Evolutionary conservation across 179 eudicot species (phyloP), one percentile per base, ranked within the genome.

Genomic region (Vitellaria paradoxa): DNA sequence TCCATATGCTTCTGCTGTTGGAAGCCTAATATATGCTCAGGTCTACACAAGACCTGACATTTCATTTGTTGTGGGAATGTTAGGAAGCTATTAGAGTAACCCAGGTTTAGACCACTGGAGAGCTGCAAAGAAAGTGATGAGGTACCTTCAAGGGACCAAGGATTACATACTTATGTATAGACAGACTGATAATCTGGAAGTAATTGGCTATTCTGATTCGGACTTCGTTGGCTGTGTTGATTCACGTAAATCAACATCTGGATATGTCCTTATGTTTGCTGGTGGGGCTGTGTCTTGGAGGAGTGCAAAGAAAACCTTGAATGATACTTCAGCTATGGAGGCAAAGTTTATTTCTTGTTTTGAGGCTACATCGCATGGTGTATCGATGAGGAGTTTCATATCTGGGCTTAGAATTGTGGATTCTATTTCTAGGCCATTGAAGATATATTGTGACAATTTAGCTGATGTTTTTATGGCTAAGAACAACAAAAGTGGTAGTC

Each of bases 191-290:
- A 4, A n/a, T 61, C 9, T 61, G 3, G 65, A 20, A 10, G 52
- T 61, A 9, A 3, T 6, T 21, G 67, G 67, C 3, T 63, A 63
- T 24, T 63, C 67, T 0, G 67, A 70, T 20, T 68, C 50, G 4
- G 72, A 68, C 72, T 68, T 40, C 45, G 72, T 55, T 42, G 24
- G 53, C 1, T 68, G 64, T 68, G 20, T 68, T 45, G 72, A 68
- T 40, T 68, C 55, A 12, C 55, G 9, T 7, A 68, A 68, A 40
- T 68, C 72, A 68, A 68, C 72, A 68, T 68, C 55, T n/a, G 72
- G 55, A 7, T 68, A 68, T 55, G 45, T 68, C 7, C 1, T 68
- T 45, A 40, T 68, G 72, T 3, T 68, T 2, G 72, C 55, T 3
- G 0, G 26, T 1, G 60, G 73, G 9, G 73, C 40, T 24, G 4